Evolutionary conservation across 2,329 filamentous ascomycete species (phyloP), one percentile per base, ranked within the genome.

Genomic region (Madurella fahalii): DNA sequence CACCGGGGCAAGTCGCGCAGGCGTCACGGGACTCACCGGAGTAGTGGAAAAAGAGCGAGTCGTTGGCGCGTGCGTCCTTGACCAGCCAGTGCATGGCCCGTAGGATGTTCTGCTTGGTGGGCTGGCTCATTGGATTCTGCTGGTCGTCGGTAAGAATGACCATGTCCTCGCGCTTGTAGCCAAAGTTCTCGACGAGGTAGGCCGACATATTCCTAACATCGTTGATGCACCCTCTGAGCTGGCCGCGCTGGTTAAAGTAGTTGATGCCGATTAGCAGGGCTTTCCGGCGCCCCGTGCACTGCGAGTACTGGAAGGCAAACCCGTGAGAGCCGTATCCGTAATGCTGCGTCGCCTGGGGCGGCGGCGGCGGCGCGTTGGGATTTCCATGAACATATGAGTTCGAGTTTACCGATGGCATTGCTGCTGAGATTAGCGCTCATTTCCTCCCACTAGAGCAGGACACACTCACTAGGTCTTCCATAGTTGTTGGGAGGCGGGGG

Each of bases 51-150:
- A 97, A 97, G 7, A 97, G 80, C 4, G 93, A 95, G 69, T 97
- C 93, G 68, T 96, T 95, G 0, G 91, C 89, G 54, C 82, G 82
- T 4, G 93, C 92, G 67, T 96, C 92, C 73, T 96, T 96, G 54
- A 96, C 90, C 17, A 97, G 76, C 93, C 93, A 97, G 69, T 96
- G 92, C 93, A 97, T 97, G 31, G 93, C 93, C 50, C 93, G 83
- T 39, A 97, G 72, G 53, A 97, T 95, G 68, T 97, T 97, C 63
- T 90, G 88, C 72, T 96, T 96, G 5, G 91, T 96, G 9, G 93
- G 93, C 74, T 96, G 90, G 72, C 90, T 95, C 89, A 96, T 95
- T 25, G 90, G 90, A 65, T 96, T 96, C 70, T 96, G 90, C 74
- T 96, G 92, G 69, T 97, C 93, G 68, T 97, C 93, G 40, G 93